A percentile compares a stretch with the other conserved stretches of the same genome.
These are phyloP conservation scores for Zygotorulaspora chibaensis DNA, from an alignment of 805 yeast species.

Conservation along the genomic window DNA sequence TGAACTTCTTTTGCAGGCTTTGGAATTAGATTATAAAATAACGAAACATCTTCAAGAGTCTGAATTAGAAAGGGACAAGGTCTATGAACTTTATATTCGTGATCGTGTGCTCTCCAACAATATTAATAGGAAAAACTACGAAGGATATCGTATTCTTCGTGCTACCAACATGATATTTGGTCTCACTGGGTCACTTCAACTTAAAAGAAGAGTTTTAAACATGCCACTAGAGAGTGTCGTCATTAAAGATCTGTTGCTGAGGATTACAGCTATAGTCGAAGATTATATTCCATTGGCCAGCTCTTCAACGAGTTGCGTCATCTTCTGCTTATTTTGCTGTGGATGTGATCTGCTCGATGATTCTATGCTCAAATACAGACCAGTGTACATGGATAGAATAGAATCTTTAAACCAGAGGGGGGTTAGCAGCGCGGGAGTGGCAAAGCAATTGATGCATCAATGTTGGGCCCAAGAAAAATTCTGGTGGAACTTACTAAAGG, in stretches of 20 bases:
- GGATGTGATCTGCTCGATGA: constrained; percentile 23
- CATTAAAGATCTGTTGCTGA: constrained; percentile 36
- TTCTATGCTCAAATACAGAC: constrained; percentile 12
- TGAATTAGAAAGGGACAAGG: constrained; percentile 29
- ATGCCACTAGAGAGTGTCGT: constrained; percentile 45
- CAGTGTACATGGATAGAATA: constrained; percentile 14
- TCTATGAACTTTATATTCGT: constrained; percentile 11
- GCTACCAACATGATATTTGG: constrained; percentile 52
- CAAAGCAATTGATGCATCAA: constrained; percentile 19
- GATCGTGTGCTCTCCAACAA: background rate
- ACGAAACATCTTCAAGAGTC: constrained; percentile 21
- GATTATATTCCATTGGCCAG: constrained; percentile 26
- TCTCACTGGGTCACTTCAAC: constrained; percentile 50
- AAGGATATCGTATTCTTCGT: constrained; percentile 32
- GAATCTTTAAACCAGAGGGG: constrained; percentile 14
- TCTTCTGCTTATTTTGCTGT: constrained; percentile 21
- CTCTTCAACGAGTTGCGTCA: constrained; percentile 18
- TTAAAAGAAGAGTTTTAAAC: constrained; percentile 52
- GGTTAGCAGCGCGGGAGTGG: constrained; percentile 21
- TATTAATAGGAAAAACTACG: constrained; percentile 8
- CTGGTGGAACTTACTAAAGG: constrained; percentile 25
- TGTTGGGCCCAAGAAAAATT: constrained; percentile 21
- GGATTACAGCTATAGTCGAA: constrained; percentile 14
- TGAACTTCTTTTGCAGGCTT: constrained; percentile 29
- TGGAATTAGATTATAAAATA: constrained; percentile 38